Evolutionary conservation across 2,329 filamentous ascomycete species (phyloP).

Genomic region (Periconia sp.): DNA sequence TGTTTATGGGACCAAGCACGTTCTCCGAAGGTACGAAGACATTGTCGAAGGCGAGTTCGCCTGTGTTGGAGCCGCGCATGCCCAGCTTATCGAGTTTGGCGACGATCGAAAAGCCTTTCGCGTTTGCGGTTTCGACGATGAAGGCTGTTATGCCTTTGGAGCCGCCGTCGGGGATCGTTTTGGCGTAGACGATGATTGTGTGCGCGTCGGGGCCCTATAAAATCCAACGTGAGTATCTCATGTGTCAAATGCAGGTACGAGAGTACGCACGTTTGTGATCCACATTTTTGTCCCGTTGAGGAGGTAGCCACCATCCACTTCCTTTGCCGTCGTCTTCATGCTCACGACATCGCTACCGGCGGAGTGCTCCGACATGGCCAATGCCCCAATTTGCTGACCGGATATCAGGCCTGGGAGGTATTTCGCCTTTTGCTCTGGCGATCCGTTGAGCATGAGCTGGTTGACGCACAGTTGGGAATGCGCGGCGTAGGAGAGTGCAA

Average conservation of each 20-base stretch:
- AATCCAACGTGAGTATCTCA: neutral
- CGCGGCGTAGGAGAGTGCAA: constrained; percentile 89
- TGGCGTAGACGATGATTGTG: constrained; percentile 92
- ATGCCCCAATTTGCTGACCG: constrained; percentile 77
- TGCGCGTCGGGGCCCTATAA: constrained; percentile 81
- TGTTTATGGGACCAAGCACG: constrained; percentile 76
- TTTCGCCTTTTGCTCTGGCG: constrained; percentile 72
- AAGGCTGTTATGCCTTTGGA: constrained; percentile 96
- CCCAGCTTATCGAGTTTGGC: constrained; percentile 96
- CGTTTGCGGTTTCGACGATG: constrained; percentile 70
- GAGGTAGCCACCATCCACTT: constrained; percentile 80
- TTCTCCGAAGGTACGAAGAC: constrained; percentile 87
- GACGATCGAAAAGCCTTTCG: constrained; percentile 79
- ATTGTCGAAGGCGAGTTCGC: constrained; percentile 86
- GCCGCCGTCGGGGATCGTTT: constrained; percentile 77
- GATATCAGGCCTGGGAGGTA: constrained; percentile 81
- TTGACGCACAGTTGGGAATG: constrained; percentile 97
- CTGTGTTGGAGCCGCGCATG: constrained; percentile 96
- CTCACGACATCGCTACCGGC: constrained; percentile 92
- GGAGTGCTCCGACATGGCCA: constrained; percentile 94
- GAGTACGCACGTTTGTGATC: constrained; percentile 79
- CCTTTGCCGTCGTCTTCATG: constrained; percentile 85
- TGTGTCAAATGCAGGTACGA: too few species aligned
- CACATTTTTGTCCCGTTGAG: constrained; percentile 97
- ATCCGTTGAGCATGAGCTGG: constrained; percentile 89